phyloP scores from a whole-genome alignment of 2,329 filamentous ascomycete species.

The Trichoderma asperellum region DNA sequence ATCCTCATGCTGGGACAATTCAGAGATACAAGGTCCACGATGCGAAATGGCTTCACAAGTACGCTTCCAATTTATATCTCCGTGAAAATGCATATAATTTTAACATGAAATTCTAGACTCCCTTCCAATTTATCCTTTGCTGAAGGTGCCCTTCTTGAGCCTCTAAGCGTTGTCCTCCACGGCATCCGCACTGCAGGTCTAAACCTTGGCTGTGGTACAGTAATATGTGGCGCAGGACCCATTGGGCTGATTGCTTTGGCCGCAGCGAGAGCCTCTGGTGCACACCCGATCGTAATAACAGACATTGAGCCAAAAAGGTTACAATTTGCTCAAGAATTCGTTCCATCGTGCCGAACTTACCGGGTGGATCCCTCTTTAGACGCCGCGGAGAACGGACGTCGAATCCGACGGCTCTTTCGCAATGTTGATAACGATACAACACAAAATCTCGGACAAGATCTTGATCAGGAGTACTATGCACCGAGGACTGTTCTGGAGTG shows the following conservation, averaged over 20 bases:
- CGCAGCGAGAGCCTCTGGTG: conserved; percentile 13
- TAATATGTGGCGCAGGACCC: conserved; percentile 2
- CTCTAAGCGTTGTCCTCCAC: conserved; percentile 19
- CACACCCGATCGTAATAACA: conserved; percentile 15
- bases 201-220: conserved; percentile 1
- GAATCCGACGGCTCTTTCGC: conserved; percentile 1
- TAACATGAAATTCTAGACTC: not conserved
- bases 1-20: conserved; percentile 10
- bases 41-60: conserved; percentile 25
- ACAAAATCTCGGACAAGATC: not conserved
- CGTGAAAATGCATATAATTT: not conserved
- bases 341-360: conserved; percentile 18
- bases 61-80: not conserved
- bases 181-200: conserved; percentile 15
- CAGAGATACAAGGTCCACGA: conserved; percentile 13
- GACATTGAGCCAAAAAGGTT: conserved; percentile 16
- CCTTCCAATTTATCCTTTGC: conserved; percentile 10
- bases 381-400: not conserved
- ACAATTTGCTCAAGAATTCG: conserved; percentile 5
- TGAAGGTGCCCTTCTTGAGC: conserved; percentile 18
- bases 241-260: conserved; percentile 13
- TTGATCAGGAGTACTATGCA: conserved; percentile 2
- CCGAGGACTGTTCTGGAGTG: conserved; percentile 9
- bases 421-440: not conserved
- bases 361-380: conserved; percentile 9